A percentile compares a stretch with the other conserved stretches of the same genome.
Conservation (phyloP, 2,329 filamentous ascomycete genomes). For the Pseudogymnoascus sp. region DNA sequence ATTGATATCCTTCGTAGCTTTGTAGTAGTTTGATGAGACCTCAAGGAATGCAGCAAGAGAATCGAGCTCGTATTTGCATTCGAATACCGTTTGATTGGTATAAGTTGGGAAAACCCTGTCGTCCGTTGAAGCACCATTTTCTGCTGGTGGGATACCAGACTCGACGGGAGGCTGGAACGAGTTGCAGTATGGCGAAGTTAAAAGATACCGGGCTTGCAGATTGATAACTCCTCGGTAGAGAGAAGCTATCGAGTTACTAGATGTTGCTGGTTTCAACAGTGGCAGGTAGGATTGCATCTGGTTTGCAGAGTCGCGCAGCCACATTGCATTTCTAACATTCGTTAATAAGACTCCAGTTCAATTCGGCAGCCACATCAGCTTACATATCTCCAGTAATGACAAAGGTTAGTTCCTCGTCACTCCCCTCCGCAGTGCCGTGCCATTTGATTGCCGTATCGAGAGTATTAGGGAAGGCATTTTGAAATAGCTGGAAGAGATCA, state of each 20-base stretch:
- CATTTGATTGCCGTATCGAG: constrained; percentile 67
- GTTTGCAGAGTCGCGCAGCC: constrained; percentile 77
- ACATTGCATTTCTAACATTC: constrained; percentile 77
- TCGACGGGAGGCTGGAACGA: constrained; percentile 81
- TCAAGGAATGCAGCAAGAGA: constrained; percentile 82
- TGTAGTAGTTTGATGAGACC: constrained; percentile 73
- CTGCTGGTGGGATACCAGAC: constrained; percentile 54
- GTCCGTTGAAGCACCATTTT: constrained; percentile 53
- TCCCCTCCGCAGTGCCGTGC: constrained; percentile 54
- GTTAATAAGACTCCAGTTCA: constrained; percentile 46
- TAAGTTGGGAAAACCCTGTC: constrained; percentile 64
- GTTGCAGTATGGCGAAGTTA: constrained; percentile 75
- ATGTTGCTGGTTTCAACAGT: constrained; percentile 48
- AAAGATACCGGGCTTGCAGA: constrained; percentile 61
- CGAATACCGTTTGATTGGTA: constrained; percentile 68
- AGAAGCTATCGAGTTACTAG: constrained; percentile 54
- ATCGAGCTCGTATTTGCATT: constrained; percentile 96
- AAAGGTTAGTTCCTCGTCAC: constrained; percentile 57
- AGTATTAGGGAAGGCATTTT: constrained; percentile 69
- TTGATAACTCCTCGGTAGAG: constrained; percentile 68
- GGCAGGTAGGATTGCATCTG: constrained; percentile 66
- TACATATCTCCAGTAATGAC: constrained; percentile 52
- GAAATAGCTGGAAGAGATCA: constrained; percentile 64
- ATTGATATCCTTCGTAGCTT: constrained; percentile 61
- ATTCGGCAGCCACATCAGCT: neutral